Evolutionary conservation across 176 grass and related monocot species (phyloP).

Genomic region (Aegilops bicornis): DNA sequence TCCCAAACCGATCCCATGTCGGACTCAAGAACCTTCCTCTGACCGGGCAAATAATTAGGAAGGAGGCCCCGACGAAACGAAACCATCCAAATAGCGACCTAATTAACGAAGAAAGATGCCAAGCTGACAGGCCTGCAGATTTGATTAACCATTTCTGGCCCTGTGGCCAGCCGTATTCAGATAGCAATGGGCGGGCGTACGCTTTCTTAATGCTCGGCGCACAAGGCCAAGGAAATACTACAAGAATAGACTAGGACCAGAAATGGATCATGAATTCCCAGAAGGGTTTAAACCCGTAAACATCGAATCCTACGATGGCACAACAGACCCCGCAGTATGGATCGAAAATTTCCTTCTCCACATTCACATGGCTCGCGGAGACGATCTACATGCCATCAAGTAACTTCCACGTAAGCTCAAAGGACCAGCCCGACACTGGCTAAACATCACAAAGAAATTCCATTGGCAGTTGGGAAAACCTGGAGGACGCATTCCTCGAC

Average conservation of each 20-base stretch:
- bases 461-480: no score
- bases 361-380: no score
- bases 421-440: no score
- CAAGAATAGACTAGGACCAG: not conserved
- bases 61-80: not conserved
- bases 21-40: conserved; percentile 42
- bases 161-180: not conserved
- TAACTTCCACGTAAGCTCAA: no score
- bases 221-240: not conserved
- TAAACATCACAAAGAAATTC: no score
- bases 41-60: conserved; percentile 2
- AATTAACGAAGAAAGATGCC: conserved; percentile 27
- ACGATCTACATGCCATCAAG: no score
- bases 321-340: no score
- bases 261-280: no score
- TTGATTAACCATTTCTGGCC: conserved; percentile 7
- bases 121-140: conserved; percentile 26
- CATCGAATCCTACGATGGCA: no score
- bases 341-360: no score
- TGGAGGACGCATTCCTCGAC: no score
- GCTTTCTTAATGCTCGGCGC: conserved; percentile 3
- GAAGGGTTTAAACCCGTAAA: no score
- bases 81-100: conserved; percentile 11
- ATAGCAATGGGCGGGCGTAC: not conserved
- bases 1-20: conserved; percentile 4